Percentiles rank a stretch among this genome's conserved stretches.
Evolutionary conservation across 345 rosid genomes (phyloP).

Genomic region (Laguncularia racemosa): DNA sequence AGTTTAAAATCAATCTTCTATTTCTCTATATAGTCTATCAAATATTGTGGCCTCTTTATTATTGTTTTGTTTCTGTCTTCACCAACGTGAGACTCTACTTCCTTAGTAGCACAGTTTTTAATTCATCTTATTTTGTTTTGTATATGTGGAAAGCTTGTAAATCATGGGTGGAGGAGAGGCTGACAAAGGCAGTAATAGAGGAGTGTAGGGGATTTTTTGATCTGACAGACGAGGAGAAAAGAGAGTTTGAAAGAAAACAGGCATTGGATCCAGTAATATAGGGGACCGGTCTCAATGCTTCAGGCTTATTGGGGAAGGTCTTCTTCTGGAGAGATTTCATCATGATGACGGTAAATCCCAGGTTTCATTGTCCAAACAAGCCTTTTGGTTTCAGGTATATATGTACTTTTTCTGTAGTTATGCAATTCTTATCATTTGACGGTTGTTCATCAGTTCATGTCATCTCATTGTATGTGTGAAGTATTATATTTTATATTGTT

Average conservation of each 20-base stretch:
- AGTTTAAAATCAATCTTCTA: too few species aligned
- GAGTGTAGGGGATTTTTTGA: conserved; percentile 27
- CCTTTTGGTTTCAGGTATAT: conserved; percentile 28
- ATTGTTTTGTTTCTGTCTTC: too few species aligned
- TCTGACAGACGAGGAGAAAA: conserved; percentile 34
- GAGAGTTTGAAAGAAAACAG: conserved; percentile 24
- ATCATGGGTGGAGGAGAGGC: conserved; percentile 35
- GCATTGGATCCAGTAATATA: conserved; percentile 35
- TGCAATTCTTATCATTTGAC: too few species aligned
- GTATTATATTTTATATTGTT: too few species aligned
- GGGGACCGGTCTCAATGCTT: conserved; percentile 36
- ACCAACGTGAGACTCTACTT: too few species aligned
- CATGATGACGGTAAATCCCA: conserved; percentile 27
- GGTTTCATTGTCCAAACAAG: conserved; percentile 30
- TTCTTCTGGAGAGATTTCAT: conserved; percentile 39
- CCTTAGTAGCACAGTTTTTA: too few species aligned
- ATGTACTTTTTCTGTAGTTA: too few species aligned
- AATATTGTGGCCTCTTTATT: too few species aligned
- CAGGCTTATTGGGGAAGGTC: conserved; percentile 16
- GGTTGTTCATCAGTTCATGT: too few species aligned
- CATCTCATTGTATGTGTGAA: too few species aligned
- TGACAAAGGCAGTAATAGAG: conserved; percentile 23
- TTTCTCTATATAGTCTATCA: too few species aligned
- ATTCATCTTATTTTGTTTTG: too few species aligned
- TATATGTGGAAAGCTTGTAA: conserved; percentile 21